Evolutionary conservation across 352 stramenopile genomes (phyloP).

Genomic region (Phytophthora citricola): DNA sequence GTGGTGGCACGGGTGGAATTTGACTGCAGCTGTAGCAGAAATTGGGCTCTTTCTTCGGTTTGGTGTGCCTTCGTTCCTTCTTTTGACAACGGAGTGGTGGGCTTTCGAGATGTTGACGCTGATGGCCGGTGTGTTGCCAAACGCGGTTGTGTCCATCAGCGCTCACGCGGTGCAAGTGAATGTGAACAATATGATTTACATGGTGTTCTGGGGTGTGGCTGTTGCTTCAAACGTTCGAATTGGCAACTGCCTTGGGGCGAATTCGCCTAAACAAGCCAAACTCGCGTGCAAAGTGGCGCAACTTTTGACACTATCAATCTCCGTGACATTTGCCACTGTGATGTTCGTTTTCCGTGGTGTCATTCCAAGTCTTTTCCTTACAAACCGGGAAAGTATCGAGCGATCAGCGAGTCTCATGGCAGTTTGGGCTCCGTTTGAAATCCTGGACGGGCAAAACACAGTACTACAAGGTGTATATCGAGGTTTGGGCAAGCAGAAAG

Average conservation of each 20-base stretch:
- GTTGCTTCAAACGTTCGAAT: conserved; percentile 76
- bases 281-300: conserved; percentile 53
- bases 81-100: conserved; percentile 81
- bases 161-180: conserved; percentile 79
- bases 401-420: conserved; percentile 55
- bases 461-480: conserved; percentile 79
- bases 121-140: conserved; percentile 67
- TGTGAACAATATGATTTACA: conserved; percentile 71
- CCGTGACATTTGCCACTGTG: conserved; percentile 38
- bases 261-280: conserved; percentile 56
- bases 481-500: conserved; percentile 66
- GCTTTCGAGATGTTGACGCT: conserved; percentile 81
- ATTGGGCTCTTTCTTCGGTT: conserved; percentile 67
- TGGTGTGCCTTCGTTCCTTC: conserved; percentile 63
- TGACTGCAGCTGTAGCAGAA: conserved; percentile 51
- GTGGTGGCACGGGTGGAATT: conserved; percentile 77
- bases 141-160: conserved; percentile 69
- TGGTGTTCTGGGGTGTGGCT: conserved; percentile 74
- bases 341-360: conserved; percentile 47
- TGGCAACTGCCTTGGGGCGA: conserved; percentile 76
- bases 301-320: conserved; percentile 38
- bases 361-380: conserved; percentile 55
- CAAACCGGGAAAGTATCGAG: conserved; percentile 44
- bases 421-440: conserved; percentile 65
- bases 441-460: conserved; percentile 77